Evolutionary conservation across 768 basidiomycete species (phyloP).

Genomic region (Suillus cothurnatus): DNA sequence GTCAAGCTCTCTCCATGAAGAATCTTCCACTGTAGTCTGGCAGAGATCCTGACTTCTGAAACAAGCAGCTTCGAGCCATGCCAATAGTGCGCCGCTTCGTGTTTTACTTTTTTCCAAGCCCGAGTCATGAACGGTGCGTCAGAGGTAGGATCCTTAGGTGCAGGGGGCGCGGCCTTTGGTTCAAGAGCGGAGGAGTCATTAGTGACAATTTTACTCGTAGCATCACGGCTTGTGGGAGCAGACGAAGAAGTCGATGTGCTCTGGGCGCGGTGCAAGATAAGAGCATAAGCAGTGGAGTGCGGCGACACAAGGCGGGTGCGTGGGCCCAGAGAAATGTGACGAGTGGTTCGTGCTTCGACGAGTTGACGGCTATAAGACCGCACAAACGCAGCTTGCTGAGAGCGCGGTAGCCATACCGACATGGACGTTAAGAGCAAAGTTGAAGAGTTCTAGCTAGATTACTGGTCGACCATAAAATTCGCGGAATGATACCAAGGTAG

Average conservation of each 20-base stretch:
- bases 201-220: background rate
- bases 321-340: slow-evolving; percentile 20
- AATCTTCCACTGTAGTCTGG: slow-evolving; percentile 87
- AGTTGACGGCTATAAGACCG: slow-evolving; percentile 34
- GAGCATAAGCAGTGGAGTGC: slow-evolving; percentile 20
- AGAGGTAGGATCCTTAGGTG: slow-evolving; percentile 44
- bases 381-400: slow-evolving; percentile 44
- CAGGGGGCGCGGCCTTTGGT: slow-evolving; percentile 50
- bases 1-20: slow-evolving; percentile 90
- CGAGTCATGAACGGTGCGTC: slow-evolving; percentile 54
- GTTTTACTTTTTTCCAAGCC: slow-evolving; percentile 92
- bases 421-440: slow-evolving; percentile 36
- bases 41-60: slow-evolving; percentile 90
- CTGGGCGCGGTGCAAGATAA: slow-evolving; percentile 33
- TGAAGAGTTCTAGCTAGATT: slow-evolving; percentile 1
- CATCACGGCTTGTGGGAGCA: slow-evolving; percentile 13
- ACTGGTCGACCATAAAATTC: slow-evolving; percentile 16
- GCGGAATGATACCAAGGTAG: slow-evolving; percentile 2
- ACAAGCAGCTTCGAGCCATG: slow-evolving; percentile 92
- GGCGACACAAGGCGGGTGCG: slow-evolving; percentile 15
- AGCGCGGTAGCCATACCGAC: slow-evolving; percentile 79
- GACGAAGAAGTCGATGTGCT: slow-evolving; percentile 35
- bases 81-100: slow-evolving; percentile 97
- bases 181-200: slow-evolving; percentile 35
- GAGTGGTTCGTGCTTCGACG: slow-evolving; percentile 24